Percentiles rank a stretch among this genome's conserved stretches.
Conservation (phyloP, 805 yeast species). For the Kregervanrija fluxuum region DNA sequence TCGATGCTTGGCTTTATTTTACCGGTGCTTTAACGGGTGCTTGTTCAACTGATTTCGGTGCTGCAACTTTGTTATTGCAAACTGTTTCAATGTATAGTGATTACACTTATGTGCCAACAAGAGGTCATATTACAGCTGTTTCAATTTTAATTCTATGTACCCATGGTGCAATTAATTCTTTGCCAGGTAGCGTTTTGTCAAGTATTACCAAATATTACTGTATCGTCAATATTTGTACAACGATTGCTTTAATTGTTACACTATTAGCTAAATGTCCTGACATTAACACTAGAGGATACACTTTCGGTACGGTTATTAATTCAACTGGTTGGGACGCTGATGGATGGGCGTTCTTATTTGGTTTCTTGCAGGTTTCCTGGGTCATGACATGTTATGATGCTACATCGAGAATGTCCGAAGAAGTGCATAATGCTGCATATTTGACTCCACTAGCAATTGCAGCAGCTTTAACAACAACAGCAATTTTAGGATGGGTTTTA, state of each 20-base stretch:
- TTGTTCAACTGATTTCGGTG: constrained; percentile 47
- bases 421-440: constrained; percentile 45
- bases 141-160: constrained; percentile 42
- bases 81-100: constrained; percentile 34
- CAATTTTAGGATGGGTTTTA: constrained; percentile 42
- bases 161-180: constrained; percentile 44
- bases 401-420: constrained; percentile 49
- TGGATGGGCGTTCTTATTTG: constrained; percentile 52
- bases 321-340: constrained; percentile 42
- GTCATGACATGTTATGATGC: constrained; percentile 54
- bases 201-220: constrained; percentile 46
- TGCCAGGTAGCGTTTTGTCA: constrained; percentile 43
- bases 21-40: constrained; percentile 44
- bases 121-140: constrained; percentile 41
- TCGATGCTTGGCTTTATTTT: constrained; percentile 47
- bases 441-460: constrained; percentile 55
- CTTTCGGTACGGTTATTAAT: constrained; percentile 41
- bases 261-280: constrained; percentile 47
- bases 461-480: constrained; percentile 42
- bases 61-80: constrained; percentile 39
- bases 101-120: constrained; percentile 33
- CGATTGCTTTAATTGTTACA: constrained; percentile 45
- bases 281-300: constrained; percentile 36
- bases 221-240: constrained; percentile 39
- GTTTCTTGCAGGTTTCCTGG: constrained; percentile 54